Conservation (phyloP, 1,284 basidiomycete species). For the Naganishia liquefaciens region DNA sequence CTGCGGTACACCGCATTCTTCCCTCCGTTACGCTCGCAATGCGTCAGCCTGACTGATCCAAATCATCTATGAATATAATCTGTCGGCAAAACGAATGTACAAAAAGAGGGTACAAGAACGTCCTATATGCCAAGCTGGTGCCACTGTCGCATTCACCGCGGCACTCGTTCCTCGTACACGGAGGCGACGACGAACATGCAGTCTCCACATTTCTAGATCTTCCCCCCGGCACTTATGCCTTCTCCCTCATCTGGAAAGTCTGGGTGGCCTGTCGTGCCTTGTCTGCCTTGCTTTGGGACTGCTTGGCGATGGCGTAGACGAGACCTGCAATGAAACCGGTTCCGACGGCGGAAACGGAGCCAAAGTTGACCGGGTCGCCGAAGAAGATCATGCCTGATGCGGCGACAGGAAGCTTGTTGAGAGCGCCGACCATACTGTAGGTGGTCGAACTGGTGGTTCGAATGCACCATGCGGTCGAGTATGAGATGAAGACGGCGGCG, state of each 20-base stretch:
- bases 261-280: conserved; percentile 41
- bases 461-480: conserved; percentile 98
- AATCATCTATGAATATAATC: conserved; percentile 16
- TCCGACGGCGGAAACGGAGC: conserved; percentile 81
- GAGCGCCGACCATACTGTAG: conserved; percentile 97
- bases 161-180: too few relatives aligned
- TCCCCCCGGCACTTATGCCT: conserved; percentile 24
- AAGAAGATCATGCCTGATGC: conserved; percentile 96
- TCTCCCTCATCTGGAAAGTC: conserved; percentile 32
- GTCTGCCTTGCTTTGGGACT: conserved; percentile 71
- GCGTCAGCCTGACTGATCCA: too few relatives aligned
- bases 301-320: conserved; percentile 86
- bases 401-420: conserved; percentile 98
- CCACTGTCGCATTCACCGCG: too few relatives aligned
- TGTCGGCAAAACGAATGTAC: conserved; percentile 2
- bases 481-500: conserved; percentile 95
- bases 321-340: conserved; percentile 91
- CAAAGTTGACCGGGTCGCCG: conserved; percentile 81
- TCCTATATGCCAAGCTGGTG: neutral
- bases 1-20: too few relatives aligned
- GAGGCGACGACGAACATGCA: neutral
- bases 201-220: neutral
- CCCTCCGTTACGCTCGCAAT: too few relatives aligned
- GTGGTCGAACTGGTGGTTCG: conserved; percentile 95
- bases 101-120: neutral